Evolutionary conservation across 2,329 filamentous ascomycete species (phyloP).

Genomic region (Colletotrichum truncatum): DNA sequence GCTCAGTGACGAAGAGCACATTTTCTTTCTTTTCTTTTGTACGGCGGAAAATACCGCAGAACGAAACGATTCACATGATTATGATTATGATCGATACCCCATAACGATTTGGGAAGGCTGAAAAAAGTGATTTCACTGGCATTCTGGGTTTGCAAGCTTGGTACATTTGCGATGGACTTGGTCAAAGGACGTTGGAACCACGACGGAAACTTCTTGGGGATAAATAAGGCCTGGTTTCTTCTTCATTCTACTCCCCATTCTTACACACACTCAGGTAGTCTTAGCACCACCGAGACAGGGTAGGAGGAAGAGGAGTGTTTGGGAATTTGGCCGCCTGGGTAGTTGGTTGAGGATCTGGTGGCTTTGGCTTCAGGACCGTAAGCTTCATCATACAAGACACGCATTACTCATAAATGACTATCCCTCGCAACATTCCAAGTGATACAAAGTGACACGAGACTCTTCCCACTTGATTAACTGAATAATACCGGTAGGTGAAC

Average conservation of each 20-base stretch:
- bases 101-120: not conserved
- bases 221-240: not conserved
- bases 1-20: not conserved
- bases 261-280: not conserved
- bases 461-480: no score
- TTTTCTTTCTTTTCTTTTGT: not conserved
- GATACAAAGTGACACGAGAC: no score
- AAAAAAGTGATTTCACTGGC: not conserved
- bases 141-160: not conserved
- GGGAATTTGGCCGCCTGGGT: not conserved
- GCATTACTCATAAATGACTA: not conserved
- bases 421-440: not conserved
- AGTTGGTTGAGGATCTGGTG: slow-evolving; percentile 13
- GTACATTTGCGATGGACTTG: not conserved
- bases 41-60: not conserved
- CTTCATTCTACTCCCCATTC: not conserved
- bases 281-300: not conserved
- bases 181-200: not conserved
- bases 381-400: not conserved
- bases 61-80: not conserved
- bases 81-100: not conserved
- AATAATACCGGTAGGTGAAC: not conserved
- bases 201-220: not conserved
- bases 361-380: slow-evolving; percentile 5
- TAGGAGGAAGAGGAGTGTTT: not conserved